Conservation (phyloP, 2,329 filamentous ascomycete species). For the Bipolaris bicolor region DNA sequence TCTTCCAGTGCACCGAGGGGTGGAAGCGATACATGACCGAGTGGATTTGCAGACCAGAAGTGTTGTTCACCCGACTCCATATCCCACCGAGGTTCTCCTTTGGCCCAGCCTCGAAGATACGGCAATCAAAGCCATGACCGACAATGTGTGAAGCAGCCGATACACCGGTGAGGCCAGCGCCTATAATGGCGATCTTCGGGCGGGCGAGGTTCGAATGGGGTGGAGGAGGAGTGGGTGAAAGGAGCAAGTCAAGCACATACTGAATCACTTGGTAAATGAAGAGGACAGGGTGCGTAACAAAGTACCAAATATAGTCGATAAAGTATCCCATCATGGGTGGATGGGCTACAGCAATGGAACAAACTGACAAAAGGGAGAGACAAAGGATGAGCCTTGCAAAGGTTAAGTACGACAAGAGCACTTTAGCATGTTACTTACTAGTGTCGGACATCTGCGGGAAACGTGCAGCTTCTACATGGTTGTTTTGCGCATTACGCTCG, state of each 20-base stretch:
- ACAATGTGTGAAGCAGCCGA: slow-evolving; percentile 82
- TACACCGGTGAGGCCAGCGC: slow-evolving; percentile 69
- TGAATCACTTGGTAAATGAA: slow-evolving; percentile 71
- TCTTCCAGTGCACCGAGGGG: slow-evolving; percentile 74
- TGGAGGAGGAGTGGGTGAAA: slow-evolving; percentile 73
- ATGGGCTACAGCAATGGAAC: neutral
- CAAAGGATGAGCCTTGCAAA: neutral
- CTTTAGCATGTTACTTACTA: neutral
- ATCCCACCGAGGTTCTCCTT: slow-evolving; percentile 75
- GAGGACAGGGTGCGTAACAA: slow-evolving; percentile 56
- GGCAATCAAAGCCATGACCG: slow-evolving; percentile 83
- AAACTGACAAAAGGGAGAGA: neutral
- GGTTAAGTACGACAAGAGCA: neutral
- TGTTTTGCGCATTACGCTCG: slow-evolving; percentile 18
- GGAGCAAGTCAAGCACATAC: slow-evolving; percentile 66
- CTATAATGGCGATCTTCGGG: slow-evolving; percentile 61
- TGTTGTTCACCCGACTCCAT: slow-evolving; percentile 83
- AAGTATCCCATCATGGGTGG: slow-evolving; percentile 28
- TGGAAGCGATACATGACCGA: slow-evolving; percentile 89
- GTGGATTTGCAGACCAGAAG: slow-evolving; percentile 82
- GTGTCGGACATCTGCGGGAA: slow-evolving; percentile 5
- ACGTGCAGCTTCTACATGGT: slow-evolving; percentile 18
- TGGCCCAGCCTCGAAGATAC: slow-evolving; percentile 75
- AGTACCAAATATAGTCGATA: slow-evolving; percentile 24
- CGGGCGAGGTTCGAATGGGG: slow-evolving; percentile 62